Evolutionary conservation across 2,329 filamentous ascomycete genomes (phyloP).

Genomic region (Penicillium sumatraense): DNA sequence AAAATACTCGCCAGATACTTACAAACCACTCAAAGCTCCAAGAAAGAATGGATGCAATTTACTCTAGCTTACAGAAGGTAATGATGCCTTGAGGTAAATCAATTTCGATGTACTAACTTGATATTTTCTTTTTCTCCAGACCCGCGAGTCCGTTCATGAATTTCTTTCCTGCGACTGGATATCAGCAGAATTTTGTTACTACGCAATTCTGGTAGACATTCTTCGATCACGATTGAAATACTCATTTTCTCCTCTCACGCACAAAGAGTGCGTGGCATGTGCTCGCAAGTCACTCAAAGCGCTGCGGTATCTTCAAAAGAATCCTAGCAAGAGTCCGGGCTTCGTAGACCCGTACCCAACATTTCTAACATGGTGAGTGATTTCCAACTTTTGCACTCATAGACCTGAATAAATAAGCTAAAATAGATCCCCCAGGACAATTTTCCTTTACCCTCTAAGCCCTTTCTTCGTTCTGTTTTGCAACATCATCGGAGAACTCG

Average conservation of each 20-base stretch:
- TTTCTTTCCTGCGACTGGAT: constrained; percentile 24
- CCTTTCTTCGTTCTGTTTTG: constrained; percentile 32
- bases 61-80: constrained; percentile 23
- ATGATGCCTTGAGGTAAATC: neutral
- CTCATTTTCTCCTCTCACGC: constrained; percentile 23
- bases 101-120: neutral
- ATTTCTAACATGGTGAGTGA: constrained; percentile 21
- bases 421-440: constrained; percentile 14
- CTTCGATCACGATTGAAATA: constrained; percentile 27
- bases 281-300: constrained; percentile 21
- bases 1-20: constrained; percentile 16
- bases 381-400: neutral
- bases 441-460: constrained; percentile 25
- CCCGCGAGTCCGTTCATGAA: constrained; percentile 12
- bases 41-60: constrained; percentile 23
- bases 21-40: constrained; percentile 19
- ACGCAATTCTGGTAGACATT: constrained; percentile 32
- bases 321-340: constrained; percentile 12
- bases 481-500: constrained; percentile 27
- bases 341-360: constrained; percentile 22
- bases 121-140: constrained; percentile 3
- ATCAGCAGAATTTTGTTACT: constrained; percentile 29
- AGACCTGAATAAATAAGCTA: neutral
- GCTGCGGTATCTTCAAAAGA: constrained; percentile 16
- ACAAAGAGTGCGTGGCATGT: constrained; percentile 27